Evolutionary conservation across 306 rosid genomes (phyloP), one percentile per base, ranked within the genome.

Genomic region (Glycine tomentella): DNA sequence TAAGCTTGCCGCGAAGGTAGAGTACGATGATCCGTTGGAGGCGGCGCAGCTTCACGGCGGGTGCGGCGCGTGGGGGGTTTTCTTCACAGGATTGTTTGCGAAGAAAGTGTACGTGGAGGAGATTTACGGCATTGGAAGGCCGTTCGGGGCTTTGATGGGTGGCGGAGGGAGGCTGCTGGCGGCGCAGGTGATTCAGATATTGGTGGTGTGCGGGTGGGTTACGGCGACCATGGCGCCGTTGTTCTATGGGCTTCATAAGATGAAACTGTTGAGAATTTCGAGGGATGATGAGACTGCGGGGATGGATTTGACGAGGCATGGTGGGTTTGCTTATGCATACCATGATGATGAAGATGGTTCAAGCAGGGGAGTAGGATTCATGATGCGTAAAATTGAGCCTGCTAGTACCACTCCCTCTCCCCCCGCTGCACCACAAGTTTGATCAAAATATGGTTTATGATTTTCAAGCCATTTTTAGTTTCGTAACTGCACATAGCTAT

Each of bases 41-140:
- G 98, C 97, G 5, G 93, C 95, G 20, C 97, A 93, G 40, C 84
- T 93, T 0, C 98, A 93, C 74, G 97, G 97, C 0, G 97, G 97
- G 33, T 93, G 98, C 7, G 97, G 98, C 5, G 90, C 92, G 62
- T 93, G 95, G 97, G 98, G 98, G 0, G 31, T 93, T 3, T 7
- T 93, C 45, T 93, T 91, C 82, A 93, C 97, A 0, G 95, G 97
- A 1, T 13, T 93, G 61, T 90, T 93, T 5, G 97, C 97, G 0
- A 84, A 80, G 13, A 1, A 72, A 66, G 55, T n/a, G 7, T 93
- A 89, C 46, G 93, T 93, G 73, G 70, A 16, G 0, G 91, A 93
- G 77, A 87, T 88, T 33, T 93, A 93, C 64, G 33, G 80, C 0
- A 68, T 76, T 0, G 87, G 86, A 34, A 83, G 94, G 76, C 90